Conservation (phyloP, 345 rosid genomes). For the Aquilaria malaccensis region DNA sequence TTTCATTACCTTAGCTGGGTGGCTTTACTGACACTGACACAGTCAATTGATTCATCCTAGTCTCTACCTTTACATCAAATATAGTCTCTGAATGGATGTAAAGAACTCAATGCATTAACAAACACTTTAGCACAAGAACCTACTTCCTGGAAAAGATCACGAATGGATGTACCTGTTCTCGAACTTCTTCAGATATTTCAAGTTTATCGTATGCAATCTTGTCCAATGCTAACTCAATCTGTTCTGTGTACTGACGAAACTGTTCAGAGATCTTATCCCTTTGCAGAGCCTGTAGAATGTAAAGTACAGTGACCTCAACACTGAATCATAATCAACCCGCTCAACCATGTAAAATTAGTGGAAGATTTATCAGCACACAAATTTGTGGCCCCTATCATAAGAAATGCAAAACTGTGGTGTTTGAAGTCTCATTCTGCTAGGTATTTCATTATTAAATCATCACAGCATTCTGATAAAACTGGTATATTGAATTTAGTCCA, state of each 20-base stretch:
- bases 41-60: too few species aligned
- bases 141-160: background rate
- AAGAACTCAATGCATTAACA: too few species aligned
- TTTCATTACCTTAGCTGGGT: background rate
- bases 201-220: slow-evolving; percentile 53
- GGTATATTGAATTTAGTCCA: too few species aligned
- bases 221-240: slow-evolving; percentile 66
- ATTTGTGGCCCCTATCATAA: too few species aligned
- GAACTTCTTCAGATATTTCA: slow-evolving; percentile 72
- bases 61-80: background rate
- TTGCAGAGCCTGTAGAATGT: slow-evolving; percentile 43
- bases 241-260: slow-evolving; percentile 48
- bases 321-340: background rate
- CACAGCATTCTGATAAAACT: too few species aligned
- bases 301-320: background rate
- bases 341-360: too few species aligned
- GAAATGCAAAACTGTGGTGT: too few species aligned
- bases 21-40: too few species aligned
- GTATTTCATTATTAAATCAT: too few species aligned
- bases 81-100: background rate
- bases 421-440: too few species aligned
- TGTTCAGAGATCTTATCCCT: slow-evolving; percentile 33
- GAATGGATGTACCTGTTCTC: slow-evolving; percentile 61
- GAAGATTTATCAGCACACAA: too few species aligned
- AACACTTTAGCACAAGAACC: background rate